Conservation (phyloP, 768 basidiomycete species). For the Gymnopilus junonius region DNA sequence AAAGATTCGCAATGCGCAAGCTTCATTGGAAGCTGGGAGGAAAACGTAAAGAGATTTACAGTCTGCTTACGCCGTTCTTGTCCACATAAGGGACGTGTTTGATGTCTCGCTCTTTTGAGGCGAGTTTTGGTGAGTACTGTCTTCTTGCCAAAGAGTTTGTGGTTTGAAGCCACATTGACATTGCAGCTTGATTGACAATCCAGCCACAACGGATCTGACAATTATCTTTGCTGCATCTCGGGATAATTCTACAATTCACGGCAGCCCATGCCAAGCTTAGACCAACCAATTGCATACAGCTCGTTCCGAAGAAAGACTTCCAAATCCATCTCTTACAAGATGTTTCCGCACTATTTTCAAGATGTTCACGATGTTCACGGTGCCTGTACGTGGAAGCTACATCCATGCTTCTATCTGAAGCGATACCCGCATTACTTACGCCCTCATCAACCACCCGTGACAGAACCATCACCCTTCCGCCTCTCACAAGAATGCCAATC, state of each 20-base stretch:
- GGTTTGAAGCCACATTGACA: neutral
- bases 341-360: neutral
- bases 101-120: neutral
- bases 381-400: slow-evolving; percentile 17
- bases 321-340: neutral
- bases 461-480: slow-evolving; percentile 23
- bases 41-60: neutral
- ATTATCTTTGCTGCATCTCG: neutral
- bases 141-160: neutral
- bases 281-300: neutral
- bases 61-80: neutral
- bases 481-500: slow-evolving; percentile 24
- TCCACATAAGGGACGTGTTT: neutral
- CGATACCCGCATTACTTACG: slow-evolving; percentile 24
- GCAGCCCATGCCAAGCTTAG: neutral
- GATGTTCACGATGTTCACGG: slow-evolving; percentile 1
- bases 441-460: slow-evolving; percentile 19
- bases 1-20: neutral
- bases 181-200: neutral
- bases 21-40: neutral
- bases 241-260: neutral
- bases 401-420: slow-evolving; percentile 10
- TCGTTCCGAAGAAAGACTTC: neutral
- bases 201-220: neutral
- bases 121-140: neutral